These are phyloP conservation scores for Daldinia concentrica DNA, from an alignment of 495 filamentous ascomycete genomes.

Conservation along the genomic window DNA sequence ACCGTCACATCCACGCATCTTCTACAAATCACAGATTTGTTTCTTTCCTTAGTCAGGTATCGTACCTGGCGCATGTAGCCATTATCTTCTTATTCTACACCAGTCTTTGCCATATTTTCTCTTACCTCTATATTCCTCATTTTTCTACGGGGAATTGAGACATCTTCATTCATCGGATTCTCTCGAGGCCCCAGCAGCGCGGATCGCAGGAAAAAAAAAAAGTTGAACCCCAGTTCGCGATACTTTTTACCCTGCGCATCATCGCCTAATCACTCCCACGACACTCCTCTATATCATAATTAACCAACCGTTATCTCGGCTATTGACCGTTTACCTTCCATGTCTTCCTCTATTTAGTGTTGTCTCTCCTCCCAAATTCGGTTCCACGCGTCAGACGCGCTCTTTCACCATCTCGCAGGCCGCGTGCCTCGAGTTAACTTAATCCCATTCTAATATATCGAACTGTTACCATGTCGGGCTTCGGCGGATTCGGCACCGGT, in stretches of 20 bases:
- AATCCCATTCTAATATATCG: conserved; percentile 11
- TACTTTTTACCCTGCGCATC: conserved; percentile 28
- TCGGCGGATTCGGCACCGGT: conserved; percentile 50
- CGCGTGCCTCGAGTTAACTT: conserved; percentile 26
- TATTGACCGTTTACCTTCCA: conserved; percentile 37
- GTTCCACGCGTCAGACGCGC: conserved; percentile 45
- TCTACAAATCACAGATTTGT: conserved; percentile 17
- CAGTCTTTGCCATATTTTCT: conserved; percentile 23
- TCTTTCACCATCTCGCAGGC: conserved; percentile 21
- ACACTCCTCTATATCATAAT: conserved; percentile 12
- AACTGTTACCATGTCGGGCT: conserved; percentile 57
- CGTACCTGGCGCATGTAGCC: conserved; percentile 15
- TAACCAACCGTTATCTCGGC: conserved; percentile 19
- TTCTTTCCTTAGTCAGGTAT: conserved; percentile 24
- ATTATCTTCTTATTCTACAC: conserved; percentile 26
- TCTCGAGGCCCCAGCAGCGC: conserved; percentile 34
- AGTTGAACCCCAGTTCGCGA: conserved; percentile 37
- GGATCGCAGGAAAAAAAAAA: conserved; percentile 40
- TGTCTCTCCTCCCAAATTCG: conserved; percentile 23
- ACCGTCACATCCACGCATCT: conserved; percentile 32
- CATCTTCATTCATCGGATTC: conserved; percentile 12
- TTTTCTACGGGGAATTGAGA: conserved; percentile 14
- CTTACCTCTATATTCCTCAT: conserved; percentile 8
- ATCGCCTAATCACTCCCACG: conserved; percentile 8
- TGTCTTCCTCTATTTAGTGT: conserved; percentile 41